These are phyloP conservation scores for Cicer chorassanicum DNA, from an alignment of 306 rosid genomes.

Conservation along the genomic window DNA sequence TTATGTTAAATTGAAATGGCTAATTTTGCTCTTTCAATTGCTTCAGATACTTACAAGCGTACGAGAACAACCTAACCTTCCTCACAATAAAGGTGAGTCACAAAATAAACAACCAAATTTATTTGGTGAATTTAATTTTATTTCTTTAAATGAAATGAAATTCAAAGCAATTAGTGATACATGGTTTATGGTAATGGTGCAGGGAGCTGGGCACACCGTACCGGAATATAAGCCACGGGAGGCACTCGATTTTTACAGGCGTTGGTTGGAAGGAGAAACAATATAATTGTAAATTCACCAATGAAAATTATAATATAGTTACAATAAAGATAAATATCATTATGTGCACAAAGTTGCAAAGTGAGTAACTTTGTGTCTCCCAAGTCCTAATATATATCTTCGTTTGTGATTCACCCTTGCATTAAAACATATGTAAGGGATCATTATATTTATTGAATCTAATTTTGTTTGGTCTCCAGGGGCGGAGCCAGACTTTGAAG, in stretches of 20 bases:
- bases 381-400: neutral
- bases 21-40: no score
- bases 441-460: neutral
- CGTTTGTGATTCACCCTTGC: conserved; percentile 14
- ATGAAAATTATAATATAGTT: neutral
- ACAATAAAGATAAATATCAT: neutral
- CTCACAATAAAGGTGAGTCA: conserved; percentile 46
- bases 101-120: conserved; percentile 1
- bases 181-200: conserved; percentile 9
- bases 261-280: conserved; percentile 58
- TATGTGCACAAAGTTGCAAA: neutral
- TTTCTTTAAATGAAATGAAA: neutral
- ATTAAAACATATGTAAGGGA: conserved; percentile 11
- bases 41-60: conserved; percentile 45
- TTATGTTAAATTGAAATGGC: no score
- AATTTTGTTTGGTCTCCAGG: neutral
- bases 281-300: conserved; percentile 33
- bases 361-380: neutral
- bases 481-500: no score
- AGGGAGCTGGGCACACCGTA: conserved; percentile 85
- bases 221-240: conserved; percentile 78
- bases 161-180: neutral
- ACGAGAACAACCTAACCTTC: conserved; percentile 48
- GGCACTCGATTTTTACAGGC: conserved; percentile 68
- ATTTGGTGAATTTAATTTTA: neutral